phyloP scores from a whole-genome alignment of 805 yeast species.

The Saccharomycopsis lassenensis region DNA sequence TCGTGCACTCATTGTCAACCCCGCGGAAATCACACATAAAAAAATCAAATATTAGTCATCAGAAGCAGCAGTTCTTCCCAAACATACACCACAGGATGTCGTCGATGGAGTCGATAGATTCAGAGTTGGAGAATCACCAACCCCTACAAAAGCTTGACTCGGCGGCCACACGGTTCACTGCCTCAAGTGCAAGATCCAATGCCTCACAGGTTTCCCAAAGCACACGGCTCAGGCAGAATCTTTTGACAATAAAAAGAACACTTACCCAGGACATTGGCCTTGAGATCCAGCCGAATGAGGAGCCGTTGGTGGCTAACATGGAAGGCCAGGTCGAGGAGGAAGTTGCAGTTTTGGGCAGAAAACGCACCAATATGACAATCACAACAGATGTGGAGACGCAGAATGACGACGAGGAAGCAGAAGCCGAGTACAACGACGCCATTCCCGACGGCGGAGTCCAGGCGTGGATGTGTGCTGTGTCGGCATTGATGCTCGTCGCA shows the following conservation, averaged over 20 bases:
- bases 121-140: background rate
- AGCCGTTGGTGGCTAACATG: conserved; percentile 3
- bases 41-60: no score
- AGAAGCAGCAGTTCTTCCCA: no score
- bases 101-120: background rate
- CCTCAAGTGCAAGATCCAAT: no score
- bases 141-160: background rate
- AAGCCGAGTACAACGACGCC: conserved; percentile 22
- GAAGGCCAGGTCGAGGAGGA: conserved; percentile 7
- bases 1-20: no score
- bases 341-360: background rate
- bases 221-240: background rate
- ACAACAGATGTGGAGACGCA: background rate
- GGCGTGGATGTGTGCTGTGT: conserved; percentile 39
- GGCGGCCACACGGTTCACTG: no score
- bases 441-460: conserved; percentile 36
- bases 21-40: no score
- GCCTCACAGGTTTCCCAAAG: conserved; percentile 1
- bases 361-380: background rate
- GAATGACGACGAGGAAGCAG: conserved; percentile 23
- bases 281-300: conserved; percentile 1
- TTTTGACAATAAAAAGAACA: conserved; percentile 1
- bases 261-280: conserved; percentile 1
- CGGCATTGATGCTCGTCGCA: conserved; percentile 25
- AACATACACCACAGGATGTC: background rate